Percentiles rank a stretch among this genome's conserved stretches.
These are phyloP conservation scores for Aspergillus carlsbadensis DNA, from an alignment of 495 filamentous ascomycete genomes.

Conservation along the genomic window DNA sequence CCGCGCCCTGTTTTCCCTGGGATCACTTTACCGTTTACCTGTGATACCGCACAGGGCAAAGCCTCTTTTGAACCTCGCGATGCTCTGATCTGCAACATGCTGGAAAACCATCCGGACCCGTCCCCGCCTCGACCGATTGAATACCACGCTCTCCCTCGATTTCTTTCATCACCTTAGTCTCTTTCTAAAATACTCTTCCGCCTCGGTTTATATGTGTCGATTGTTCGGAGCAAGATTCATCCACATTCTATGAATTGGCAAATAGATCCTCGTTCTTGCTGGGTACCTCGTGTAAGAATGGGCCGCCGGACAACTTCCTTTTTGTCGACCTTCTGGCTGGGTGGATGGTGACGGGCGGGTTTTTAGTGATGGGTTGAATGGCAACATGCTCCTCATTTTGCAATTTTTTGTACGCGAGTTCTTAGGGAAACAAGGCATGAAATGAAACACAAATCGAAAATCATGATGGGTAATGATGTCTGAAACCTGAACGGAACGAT, in stretches of 20 bases:
- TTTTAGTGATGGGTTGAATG: conserved; percentile 13
- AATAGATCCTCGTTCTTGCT: background rate
- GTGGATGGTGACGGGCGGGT: conserved; percentile 8
- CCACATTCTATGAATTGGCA: background rate
- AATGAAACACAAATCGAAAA: conserved; percentile 23
- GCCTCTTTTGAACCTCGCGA: conserved; percentile 16
- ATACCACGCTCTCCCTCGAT: background rate
- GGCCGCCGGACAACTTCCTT: background rate
- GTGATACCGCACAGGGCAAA: conserved; percentile 25
- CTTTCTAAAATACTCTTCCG: background rate
- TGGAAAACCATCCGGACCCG: conserved; percentile 10
- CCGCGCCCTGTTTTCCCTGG: conserved; percentile 8
- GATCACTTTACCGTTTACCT: conserved; percentile 23
- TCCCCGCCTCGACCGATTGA: conserved; percentile 4
- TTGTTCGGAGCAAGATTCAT: conserved; percentile 2
- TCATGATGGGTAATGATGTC: conserved; percentile 27
- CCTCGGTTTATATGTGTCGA: background rate
- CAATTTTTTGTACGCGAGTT: conserved; percentile 24
- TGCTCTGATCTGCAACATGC: conserved; percentile 15
- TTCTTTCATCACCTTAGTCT: background rate
- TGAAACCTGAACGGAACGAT: too few species aligned
- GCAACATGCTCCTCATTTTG: conserved; percentile 5
- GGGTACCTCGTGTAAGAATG: background rate
- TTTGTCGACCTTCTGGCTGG: background rate
- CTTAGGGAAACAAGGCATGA: conserved; percentile 18